Conservation (phyloP, 345 rosid genomes). For the Chamaenerion angustifolium region DNA sequence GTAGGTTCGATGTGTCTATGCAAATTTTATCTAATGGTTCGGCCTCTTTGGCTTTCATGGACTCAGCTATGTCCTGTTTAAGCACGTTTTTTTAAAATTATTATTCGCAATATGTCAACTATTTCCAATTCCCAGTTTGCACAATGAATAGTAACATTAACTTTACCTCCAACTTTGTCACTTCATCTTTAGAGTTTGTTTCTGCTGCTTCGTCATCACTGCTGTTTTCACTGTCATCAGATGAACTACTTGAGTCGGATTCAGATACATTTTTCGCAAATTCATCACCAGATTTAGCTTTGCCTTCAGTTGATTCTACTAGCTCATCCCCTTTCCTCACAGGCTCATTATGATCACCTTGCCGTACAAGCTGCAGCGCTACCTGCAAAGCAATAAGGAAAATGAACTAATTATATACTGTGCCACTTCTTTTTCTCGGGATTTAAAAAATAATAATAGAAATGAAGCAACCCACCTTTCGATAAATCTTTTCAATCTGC, state of each 20-base stretch:
- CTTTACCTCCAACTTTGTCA: too few species aligned
- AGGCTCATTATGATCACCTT: slow-evolving; percentile 38
- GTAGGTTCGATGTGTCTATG: slow-evolving; percentile 52
- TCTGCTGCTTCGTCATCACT: slow-evolving; percentile 5
- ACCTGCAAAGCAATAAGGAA: slow-evolving; percentile 30
- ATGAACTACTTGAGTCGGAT: slow-evolving; percentile 12
- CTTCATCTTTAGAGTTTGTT: too few species aligned
- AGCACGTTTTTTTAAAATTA: neutral
- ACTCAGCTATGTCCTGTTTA: slow-evolving; percentile 30
- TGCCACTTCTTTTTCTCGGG: too few species aligned
- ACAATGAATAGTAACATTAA: too few species aligned
- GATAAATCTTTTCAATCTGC: slow-evolving; percentile 93
- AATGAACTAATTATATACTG: slow-evolving; percentile 2
- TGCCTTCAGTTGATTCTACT: slow-evolving; percentile 14
- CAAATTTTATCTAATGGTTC: slow-evolving; percentile 37
- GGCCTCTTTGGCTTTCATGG: slow-evolving; percentile 20
- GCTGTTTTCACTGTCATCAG: slow-evolving; percentile 20
- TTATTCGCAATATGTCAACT: too few species aligned
- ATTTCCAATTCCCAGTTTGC: too few species aligned
- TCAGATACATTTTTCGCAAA: slow-evolving; percentile 17
- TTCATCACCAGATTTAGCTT: slow-evolving; percentile 13
- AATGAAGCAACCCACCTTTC: too few species aligned
- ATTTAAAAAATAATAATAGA: too few species aligned
- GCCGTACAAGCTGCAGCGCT: slow-evolving; percentile 79
- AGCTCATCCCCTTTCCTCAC: slow-evolving; percentile 17